phyloP scores from a whole-genome alignment of 2,329 filamentous ascomycete species.

The Fusarium penzigii region DNA sequence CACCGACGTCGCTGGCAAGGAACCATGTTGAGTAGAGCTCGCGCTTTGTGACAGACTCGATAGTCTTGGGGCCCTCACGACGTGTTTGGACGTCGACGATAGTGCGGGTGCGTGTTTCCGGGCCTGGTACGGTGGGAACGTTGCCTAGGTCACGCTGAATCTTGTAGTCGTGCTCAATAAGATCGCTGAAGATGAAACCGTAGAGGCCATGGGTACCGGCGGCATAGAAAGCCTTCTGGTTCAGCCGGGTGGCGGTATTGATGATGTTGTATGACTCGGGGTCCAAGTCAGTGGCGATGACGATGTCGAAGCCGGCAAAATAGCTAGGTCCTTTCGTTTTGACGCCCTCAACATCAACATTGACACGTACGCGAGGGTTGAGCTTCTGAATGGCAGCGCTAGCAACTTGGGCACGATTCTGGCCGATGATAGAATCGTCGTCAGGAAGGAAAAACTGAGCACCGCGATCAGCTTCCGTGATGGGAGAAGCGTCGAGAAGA shows the following conservation, averaged over 20 bases:
- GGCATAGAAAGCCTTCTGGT: constrained; percentile 82
- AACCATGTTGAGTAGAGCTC: constrained; percentile 88
- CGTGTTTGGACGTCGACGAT: constrained; percentile 72
- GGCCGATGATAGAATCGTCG: constrained; percentile 68
- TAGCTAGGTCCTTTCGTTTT: constrained; percentile 69
- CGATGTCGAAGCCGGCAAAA: constrained; percentile 77
- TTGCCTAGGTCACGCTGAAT: constrained; percentile 86
- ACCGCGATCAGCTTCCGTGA: constrained; percentile 79
- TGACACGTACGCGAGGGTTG: constrained; percentile 83
- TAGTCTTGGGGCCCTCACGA: constrained; percentile 65
- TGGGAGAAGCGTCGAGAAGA: constrained; percentile 74
- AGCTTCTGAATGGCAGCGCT: constrained; percentile 76
- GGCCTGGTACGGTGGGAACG: constrained; percentile 56
- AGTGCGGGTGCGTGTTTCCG: constrained; percentile 77
- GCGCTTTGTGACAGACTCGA: constrained; percentile 87
- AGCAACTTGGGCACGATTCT: constrained; percentile 82
- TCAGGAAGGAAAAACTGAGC: constrained; percentile 77
- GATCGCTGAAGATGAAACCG: constrained; percentile 91
- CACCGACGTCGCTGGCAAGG: constrained; percentile 76
- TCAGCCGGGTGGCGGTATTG: constrained; percentile 82
- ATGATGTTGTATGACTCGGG: constrained; percentile 73
- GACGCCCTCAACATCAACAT: constrained; percentile 68
- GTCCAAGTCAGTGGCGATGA: constrained; percentile 87
- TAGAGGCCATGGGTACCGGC: constrained; percentile 86
- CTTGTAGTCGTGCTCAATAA: constrained; percentile 87